phyloP scores from a whole-genome alignment of 2,329 filamentous ascomycete species.

The Fusarium albosuccineum region DNA sequence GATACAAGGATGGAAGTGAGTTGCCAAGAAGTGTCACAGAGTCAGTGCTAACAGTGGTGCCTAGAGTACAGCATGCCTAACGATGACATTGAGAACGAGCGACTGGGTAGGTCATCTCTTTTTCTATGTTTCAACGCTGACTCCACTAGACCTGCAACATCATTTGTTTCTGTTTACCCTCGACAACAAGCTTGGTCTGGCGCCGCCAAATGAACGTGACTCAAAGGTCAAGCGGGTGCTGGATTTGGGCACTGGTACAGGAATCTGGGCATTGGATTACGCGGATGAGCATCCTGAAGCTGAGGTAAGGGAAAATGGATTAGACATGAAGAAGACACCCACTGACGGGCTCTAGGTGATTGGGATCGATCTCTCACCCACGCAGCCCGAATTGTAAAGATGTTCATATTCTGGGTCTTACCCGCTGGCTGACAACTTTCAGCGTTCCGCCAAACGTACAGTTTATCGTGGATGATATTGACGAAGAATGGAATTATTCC shows the following conservation, averaged over 20 bases:
- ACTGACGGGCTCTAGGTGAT: background rate
- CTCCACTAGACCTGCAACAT: slow-evolving; percentile 8
- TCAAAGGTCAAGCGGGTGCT: slow-evolving; percentile 16
- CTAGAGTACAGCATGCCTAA: slow-evolving; percentile 19
- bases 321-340: accelerated
- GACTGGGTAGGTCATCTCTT: slow-evolving; percentile 4
- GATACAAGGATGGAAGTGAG: slow-evolving; percentile 24
- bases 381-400: slow-evolving; percentile 20
- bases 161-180: slow-evolving; percentile 7
- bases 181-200: slow-evolving; percentile 7
- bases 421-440: background rate
- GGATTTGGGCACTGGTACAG: slow-evolving; percentile 14
- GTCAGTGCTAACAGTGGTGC: background rate
- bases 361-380: slow-evolving; percentile 21
- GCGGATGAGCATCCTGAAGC: slow-evolving; percentile 19
- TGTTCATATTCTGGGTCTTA: background rate
- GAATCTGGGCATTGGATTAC: slow-evolving; percentile 13
- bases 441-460: slow-evolving; percentile 19
- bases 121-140: background rate
- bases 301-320: background rate
- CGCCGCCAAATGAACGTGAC: background rate
- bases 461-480: slow-evolving; percentile 26
- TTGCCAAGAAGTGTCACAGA: accelerated
- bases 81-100: slow-evolving; percentile 14
- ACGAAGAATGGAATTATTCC: slow-evolving; percentile 24